These are phyloP conservation scores for Ananas comosus DNA, from an alignment of 176 grass and related monocot genomes.

Conservation along the genomic window DNA sequence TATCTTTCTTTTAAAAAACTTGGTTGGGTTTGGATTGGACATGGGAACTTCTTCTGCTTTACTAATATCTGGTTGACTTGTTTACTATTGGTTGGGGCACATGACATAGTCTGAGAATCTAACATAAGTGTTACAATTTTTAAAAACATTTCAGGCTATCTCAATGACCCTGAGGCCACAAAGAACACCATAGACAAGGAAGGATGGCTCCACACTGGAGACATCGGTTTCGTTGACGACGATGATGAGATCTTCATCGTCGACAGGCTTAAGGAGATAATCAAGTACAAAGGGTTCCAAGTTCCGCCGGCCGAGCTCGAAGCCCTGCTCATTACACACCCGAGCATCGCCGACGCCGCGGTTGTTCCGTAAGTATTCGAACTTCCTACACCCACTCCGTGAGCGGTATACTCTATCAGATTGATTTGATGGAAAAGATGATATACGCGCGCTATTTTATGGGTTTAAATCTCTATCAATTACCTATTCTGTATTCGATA, in stretches of 20 bases:
- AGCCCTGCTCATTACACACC: conserved; percentile 73
- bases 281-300: conserved; percentile 94
- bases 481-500: too few species aligned
- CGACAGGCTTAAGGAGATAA: conserved; percentile 92
- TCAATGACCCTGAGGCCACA: conserved; percentile 70
- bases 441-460: not conserved
- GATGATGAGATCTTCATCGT: conserved; percentile 92
- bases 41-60: too few species aligned
- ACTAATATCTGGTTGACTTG: not conserved
- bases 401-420: not conserved
- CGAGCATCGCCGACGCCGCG: conserved; percentile 67
- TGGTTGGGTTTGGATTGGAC: too few species aligned
- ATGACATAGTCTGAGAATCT: not conserved
- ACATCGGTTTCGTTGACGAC: conserved; percentile 75
- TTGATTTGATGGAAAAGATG: not conserved
- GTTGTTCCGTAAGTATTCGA: conserved; percentile 67
- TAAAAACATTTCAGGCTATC: conserved; percentile 48
- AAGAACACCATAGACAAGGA: conserved; percentile 82
- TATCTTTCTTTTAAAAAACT: too few species aligned
- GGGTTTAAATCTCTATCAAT: too few species aligned
- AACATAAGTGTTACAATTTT: not conserved
- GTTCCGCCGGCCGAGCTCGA: conserved; percentile 89
- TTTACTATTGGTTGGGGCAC: not conserved
- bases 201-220: conserved; percentile 87
- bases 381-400: too few species aligned